Conservation (phyloP, 2,329 filamentous ascomycete species). For the Rhytidhysteron rufulum region DNA sequence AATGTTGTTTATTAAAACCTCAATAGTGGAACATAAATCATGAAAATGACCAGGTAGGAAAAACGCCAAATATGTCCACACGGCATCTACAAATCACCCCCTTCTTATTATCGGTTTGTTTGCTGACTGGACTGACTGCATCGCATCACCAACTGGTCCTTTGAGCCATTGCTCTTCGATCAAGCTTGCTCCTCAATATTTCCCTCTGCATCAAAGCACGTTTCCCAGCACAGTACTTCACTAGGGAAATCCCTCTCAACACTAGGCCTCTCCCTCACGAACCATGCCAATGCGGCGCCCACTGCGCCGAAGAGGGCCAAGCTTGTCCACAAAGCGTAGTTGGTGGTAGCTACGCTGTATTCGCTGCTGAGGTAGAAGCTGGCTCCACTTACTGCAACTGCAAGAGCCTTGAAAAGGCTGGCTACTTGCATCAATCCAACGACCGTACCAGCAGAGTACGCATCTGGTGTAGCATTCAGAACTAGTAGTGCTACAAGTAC, state of each 20-base stretch:
- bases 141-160: no score
- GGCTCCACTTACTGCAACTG: constrained; percentile 43
- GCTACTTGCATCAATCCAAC: constrained; percentile 47
- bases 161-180: no score
- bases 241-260: constrained; percentile 43
- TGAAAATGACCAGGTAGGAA: no score
- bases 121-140: no score
- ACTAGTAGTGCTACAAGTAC: constrained; percentile 45
- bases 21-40: no score
- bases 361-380: constrained; percentile 45
- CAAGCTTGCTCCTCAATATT: not conserved
- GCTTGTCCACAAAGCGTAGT: constrained; percentile 43
- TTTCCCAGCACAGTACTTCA: constrained; percentile 44
- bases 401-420: constrained; percentile 45
- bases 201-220: constrained; percentile 42
- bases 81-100: no score
- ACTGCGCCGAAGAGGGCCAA: constrained; percentile 38
- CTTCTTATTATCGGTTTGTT: no score
- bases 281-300: constrained; percentile 43
- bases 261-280: constrained; percentile 41
- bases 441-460: constrained; percentile 44
- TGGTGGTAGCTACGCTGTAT: constrained; percentile 40
- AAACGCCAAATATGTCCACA: no score
- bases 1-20: no score
- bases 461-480: constrained; percentile 46